These are phyloP conservation scores for Sphaerobolus stellatus DNA, from an alignment of 1,284 basidiomycete genomes.

Conservation along the genomic window DNA sequence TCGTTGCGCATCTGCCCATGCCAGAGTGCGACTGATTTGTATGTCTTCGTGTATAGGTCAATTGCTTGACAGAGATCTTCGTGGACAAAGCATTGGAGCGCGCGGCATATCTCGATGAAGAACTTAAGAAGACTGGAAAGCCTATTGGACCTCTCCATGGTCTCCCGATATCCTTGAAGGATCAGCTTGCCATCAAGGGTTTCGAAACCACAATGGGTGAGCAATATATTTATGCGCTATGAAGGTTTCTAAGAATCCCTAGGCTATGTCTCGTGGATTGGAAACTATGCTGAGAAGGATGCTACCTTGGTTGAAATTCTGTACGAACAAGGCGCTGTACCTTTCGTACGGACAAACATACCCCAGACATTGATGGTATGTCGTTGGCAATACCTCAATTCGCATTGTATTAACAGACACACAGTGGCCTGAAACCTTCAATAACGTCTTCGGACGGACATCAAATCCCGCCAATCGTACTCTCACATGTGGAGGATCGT, in stretches of 20 bases:
- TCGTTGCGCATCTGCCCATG: slow-evolving; percentile 11
- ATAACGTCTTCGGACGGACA: slow-evolving; percentile 68
- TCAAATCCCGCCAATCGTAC: slow-evolving; percentile 58
- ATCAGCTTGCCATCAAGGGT: slow-evolving; percentile 61
- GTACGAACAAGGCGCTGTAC: slow-evolving; percentile 60
- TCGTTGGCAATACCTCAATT: not conserved
- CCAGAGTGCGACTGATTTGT: not conserved
- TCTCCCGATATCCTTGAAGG: slow-evolving; percentile 62
- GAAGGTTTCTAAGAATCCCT: not conserved
- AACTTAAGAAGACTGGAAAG: slow-evolving; percentile 47
- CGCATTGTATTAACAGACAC: not conserved
- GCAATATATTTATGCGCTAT: slow-evolving; percentile 3
- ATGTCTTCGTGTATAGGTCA: slow-evolving; percentile 43
- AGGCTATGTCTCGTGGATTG: slow-evolving; percentile 72
- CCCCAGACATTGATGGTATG: slow-evolving; percentile 65
- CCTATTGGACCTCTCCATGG: slow-evolving; percentile 61
- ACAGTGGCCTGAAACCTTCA: slow-evolving; percentile 63
- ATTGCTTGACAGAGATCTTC: slow-evolving; percentile 72
- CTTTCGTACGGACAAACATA: slow-evolving; percentile 69
- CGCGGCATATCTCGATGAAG: slow-evolving; percentile 58
- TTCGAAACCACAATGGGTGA: slow-evolving; percentile 57
- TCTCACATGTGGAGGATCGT: slow-evolving; percentile 57
- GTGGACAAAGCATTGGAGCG: slow-evolving; percentile 56
- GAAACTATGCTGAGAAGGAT: slow-evolving; percentile 51
- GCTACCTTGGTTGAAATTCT: slow-evolving; percentile 61